A percentile compares a stretch with the other conserved stretches of the same genome.
Evolutionary conservation across 257 asterid species (phyloP).

Genomic region (Nicotiana otophora): DNA sequence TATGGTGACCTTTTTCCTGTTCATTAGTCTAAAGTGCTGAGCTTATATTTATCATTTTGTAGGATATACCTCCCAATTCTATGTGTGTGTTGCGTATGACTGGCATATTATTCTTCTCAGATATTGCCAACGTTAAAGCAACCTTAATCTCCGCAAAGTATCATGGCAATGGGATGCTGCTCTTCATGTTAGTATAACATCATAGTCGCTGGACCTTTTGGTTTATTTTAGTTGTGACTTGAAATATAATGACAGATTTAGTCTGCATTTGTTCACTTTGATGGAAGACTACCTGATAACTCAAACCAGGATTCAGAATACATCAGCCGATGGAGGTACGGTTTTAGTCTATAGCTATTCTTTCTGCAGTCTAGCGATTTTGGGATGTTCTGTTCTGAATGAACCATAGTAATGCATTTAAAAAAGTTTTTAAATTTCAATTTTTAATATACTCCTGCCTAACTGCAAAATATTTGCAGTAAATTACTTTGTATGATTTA

Average conservation of each 20-base stretch:
- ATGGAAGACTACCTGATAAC: neutral
- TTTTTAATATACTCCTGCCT: neutral
- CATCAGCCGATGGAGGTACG: neutral
- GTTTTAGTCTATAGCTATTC: neutral
- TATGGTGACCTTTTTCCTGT: neutral
- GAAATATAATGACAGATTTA: neutral
- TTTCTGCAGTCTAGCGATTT: neutral
- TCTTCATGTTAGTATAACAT: neutral
- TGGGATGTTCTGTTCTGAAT: neutral
- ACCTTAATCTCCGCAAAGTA: neutral
- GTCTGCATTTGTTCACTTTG: neutral
- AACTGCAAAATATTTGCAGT: neutral
- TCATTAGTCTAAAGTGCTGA: neutral
- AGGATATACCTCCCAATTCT: neutral
- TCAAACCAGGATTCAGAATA: conserved; percentile 1
- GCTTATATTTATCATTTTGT: neutral
- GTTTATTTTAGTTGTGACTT: neutral
- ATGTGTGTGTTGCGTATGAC: neutral
- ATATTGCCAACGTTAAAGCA: neutral
- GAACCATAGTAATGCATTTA: too few species aligned
- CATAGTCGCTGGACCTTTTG: neutral
- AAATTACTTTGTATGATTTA: neutral
- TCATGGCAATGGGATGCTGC: neutral
- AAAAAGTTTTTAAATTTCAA: neutral
- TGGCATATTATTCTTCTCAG: neutral